Evolutionary conservation across 768 basidiomycete species (phyloP).

Genomic region (Holtermanniella nyarrowii): DNA sequence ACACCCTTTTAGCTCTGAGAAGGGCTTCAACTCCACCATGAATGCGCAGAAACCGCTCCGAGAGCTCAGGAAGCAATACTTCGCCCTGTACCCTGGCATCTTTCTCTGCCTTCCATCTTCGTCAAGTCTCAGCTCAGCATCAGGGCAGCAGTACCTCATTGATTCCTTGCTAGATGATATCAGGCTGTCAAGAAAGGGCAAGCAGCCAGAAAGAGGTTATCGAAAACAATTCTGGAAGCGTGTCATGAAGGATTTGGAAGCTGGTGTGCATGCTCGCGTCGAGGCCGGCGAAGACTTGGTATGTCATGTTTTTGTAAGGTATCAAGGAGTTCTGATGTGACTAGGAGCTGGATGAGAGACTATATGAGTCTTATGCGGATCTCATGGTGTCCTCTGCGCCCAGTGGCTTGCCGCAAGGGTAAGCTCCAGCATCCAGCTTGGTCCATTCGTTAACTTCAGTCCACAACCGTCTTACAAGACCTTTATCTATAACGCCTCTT

Average conservation of each 20-base stretch:
- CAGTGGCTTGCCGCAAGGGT: neutral
- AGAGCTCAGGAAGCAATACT: conserved; percentile 19
- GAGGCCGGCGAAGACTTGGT: conserved; percentile 1
- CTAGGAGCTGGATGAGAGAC: conserved; percentile 31
- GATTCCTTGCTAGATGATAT: conserved; percentile 10
- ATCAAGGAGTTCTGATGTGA: too few relatives aligned
- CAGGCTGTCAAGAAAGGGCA: neutral
- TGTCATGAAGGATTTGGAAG: conserved; percentile 13
- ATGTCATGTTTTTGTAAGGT: too few relatives aligned
- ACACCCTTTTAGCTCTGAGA: too few relatives aligned
- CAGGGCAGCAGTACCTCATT: conserved; percentile 11
- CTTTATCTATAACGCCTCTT: conserved; percentile 29
- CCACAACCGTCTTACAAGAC: conserved; percentile 31
- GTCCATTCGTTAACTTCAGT: conserved; percentile 9
- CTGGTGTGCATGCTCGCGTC: conserved; percentile 5
- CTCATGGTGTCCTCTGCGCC: conserved; percentile 18
- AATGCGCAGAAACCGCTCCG: conserved; percentile 5
- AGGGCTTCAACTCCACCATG: too few relatives aligned
- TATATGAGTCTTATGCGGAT: conserved; percentile 26
- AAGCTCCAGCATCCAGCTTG: neutral
- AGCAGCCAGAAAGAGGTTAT: conserved; percentile 13
- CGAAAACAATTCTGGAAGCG: conserved; percentile 17
- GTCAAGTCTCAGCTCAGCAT: neutral
- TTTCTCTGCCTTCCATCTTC: conserved; percentile 11
- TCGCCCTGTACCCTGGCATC: conserved; percentile 22